A percentile compares a stretch with the other conserved stretches of the same genome.
Conservation (phyloP, 139 green algal genomes). For the Chlorella sp. region DNA sequence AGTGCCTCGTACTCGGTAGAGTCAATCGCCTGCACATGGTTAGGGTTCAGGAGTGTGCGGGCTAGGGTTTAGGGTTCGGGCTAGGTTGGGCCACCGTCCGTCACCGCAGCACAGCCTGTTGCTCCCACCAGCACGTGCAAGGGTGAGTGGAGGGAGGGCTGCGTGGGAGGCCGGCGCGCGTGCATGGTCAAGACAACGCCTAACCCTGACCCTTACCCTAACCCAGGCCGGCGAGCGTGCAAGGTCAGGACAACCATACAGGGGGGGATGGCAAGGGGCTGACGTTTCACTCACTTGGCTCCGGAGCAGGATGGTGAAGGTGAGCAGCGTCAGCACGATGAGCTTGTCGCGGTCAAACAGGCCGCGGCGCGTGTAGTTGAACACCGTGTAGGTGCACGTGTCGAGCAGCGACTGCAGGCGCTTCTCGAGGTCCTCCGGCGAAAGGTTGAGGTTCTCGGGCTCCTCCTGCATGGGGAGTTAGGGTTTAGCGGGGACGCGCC, state of each 20-base stretch:
- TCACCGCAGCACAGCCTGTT: neutral
- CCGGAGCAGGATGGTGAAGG: conserved; percentile 56
- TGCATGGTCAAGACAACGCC: too few relatives aligned
- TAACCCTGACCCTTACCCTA: too few relatives aligned
- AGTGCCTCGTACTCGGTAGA: conserved; percentile 67
- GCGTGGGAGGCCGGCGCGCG: too few relatives aligned
- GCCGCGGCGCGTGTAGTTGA: conserved; percentile 77
- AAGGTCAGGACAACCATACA: too few relatives aligned
- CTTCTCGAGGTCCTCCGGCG: conserved; percentile 64
- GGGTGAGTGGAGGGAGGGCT: too few relatives aligned
- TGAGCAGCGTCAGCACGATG: conserved; percentile 75
- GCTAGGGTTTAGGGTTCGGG: neutral
- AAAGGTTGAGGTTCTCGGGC: conserved; percentile 36
- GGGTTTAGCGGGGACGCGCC: too few relatives aligned
- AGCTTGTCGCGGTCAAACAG: conserved; percentile 87
- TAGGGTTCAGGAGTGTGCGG: conserved; percentile 20
- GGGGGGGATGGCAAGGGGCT: too few relatives aligned
- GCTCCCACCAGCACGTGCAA: neutral
- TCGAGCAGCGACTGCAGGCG: conserved; percentile 59
- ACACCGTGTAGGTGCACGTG: conserved; percentile 78
- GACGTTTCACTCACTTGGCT: conserved; percentile 27
- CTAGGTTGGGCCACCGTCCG: too few relatives aligned
- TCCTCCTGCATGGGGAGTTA: conserved; percentile 33
- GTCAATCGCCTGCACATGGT: conserved; percentile 55
- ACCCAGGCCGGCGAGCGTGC: too few relatives aligned